These are phyloP conservation scores for Colletotrichum sp. DNA, from an alignment of 2,329 filamentous ascomycete species.

Conservation along the genomic window DNA sequence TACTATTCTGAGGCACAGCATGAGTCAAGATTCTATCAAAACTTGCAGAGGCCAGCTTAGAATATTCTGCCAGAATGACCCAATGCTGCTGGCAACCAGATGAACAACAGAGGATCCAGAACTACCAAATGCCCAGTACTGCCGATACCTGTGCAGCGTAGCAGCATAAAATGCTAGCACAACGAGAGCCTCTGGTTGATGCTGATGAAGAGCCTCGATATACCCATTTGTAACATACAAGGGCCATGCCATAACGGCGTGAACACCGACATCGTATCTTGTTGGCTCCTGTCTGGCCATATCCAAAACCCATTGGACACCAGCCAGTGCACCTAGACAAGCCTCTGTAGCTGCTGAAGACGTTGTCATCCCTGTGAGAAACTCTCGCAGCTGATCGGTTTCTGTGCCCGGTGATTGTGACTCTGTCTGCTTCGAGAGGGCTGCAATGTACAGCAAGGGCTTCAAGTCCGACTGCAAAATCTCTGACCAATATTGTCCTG, in stretches of 20 bases:
- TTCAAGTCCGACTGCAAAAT: conserved; percentile 27
- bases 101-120: conserved; percentile 34
- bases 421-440: background rate
- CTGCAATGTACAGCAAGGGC: conserved; percentile 21
- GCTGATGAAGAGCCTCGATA: conserved; percentile 35
- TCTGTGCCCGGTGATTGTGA: background rate
- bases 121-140: conserved; percentile 38
- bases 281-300: background rate
- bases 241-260: conserved; percentile 37
- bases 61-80: conserved; percentile 35
- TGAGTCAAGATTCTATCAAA: conserved; percentile 6
- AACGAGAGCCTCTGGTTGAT: conserved; percentile 42
- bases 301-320: conserved; percentile 23
- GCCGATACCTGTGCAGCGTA: conserved; percentile 37
- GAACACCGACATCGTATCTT: background rate
- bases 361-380: background rate
- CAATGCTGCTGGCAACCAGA: conserved; percentile 35
- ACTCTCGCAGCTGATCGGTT: background rate
- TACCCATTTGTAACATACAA: conserved; percentile 37
- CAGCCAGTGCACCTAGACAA: conserved; percentile 6
- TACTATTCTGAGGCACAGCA: accelerated
- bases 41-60: conserved; percentile 37
- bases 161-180: conserved; percentile 47
- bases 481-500: conserved; percentile 19
- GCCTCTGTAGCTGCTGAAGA: background rate